phyloP scores from a whole-genome alignment of 345 rosid species.

The Microthlaspi erraticum region DNA sequence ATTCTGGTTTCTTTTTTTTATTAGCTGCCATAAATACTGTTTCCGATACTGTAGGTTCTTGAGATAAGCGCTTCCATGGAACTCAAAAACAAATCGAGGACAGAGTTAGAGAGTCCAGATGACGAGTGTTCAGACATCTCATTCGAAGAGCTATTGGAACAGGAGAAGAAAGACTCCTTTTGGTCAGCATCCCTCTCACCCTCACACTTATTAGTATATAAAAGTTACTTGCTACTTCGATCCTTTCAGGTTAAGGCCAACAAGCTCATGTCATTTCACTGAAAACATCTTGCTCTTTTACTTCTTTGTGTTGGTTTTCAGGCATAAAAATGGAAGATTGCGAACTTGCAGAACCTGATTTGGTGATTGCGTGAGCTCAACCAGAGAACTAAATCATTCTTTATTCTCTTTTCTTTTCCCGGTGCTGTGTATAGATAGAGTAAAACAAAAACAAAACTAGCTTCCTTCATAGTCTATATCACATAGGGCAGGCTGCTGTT shows the following conservation, averaged over 20 bases:
- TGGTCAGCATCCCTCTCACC: constrained; percentile 55
- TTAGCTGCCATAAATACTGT: constrained; percentile 27
- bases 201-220: constrained; percentile 17
- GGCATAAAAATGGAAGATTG: constrained; percentile 81
- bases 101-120: constrained; percentile 52
- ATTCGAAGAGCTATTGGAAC: constrained; percentile 87
- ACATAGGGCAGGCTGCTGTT: not conserved
- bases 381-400: constrained; percentile 20
- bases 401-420: not conserved
- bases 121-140: constrained; percentile 72
- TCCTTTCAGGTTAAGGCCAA: not conserved
- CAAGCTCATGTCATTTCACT: not conserved
- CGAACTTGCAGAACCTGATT: constrained; percentile 48
- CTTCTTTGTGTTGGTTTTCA: constrained; percentile 44
- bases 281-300: constrained; percentile 4
- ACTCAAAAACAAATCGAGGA: constrained; percentile 52
- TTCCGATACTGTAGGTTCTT: constrained; percentile 69
- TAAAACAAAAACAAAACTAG: constrained; percentile 19
- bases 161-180: constrained; percentile 87
- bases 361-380: constrained; percentile 32
- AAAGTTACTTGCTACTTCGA: not conserved
- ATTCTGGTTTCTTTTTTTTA: constrained; percentile 6
- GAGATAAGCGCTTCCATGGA: constrained; percentile 71
- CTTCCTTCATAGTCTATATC: constrained; percentile 1
- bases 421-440: constrained; percentile 36